Evolutionary conservation across 2,329 filamentous ascomycete genomes (phyloP), one percentile per base, ranked within the genome.

Genomic region (Colletotrichum godetiae): DNA sequence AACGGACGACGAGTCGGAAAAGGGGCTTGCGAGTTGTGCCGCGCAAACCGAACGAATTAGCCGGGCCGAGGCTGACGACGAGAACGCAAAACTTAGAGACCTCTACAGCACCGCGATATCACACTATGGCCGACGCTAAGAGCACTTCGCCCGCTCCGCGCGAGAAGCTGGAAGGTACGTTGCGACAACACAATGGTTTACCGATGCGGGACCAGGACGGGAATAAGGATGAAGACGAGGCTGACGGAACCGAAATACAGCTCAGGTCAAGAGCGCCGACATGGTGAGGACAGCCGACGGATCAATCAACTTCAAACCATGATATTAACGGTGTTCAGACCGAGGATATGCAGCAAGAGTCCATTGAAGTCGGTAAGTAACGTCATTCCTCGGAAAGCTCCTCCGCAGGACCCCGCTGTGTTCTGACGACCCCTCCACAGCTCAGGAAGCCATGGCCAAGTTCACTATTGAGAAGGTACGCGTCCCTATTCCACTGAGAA

Each of bases 281-380:
- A 99, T 99, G 97, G 97, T 98, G 89, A 84, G 87, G 31, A 33
- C 62, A 42, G 58, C 67, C 42, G 31, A 68, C 31, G 60, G 69
- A 69, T 33, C 66, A 57, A 52, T 66, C 73, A 71, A n/a, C 31
- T 33, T 57, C 70, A 71, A 71, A 53, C 68, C 67, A 62, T 68
- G 66, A 73, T 33, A 76, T 82, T 84, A 76, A 85, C 78, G 22
- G 42, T 22, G 12, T 35, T 31, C 81, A 98, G 97, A 96, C 93
- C 79, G 96, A 98, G 73, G 95, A 98, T 79, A 98, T 99, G 97
- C 95, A 98, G 81, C 91, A 94, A 80, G 96, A 98, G 85, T 94
- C 93, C 59, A 94, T 99, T 80, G 95, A 98, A 90, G 93, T 98
- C 82, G 95, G 96, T 98, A 92, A 78, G 95, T 88, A 76, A 56